These are phyloP conservation scores for Polyrhizophydium stewartii DNA, from an alignment of 371 early-diverging fungal species.

Conservation along the genomic window DNA sequence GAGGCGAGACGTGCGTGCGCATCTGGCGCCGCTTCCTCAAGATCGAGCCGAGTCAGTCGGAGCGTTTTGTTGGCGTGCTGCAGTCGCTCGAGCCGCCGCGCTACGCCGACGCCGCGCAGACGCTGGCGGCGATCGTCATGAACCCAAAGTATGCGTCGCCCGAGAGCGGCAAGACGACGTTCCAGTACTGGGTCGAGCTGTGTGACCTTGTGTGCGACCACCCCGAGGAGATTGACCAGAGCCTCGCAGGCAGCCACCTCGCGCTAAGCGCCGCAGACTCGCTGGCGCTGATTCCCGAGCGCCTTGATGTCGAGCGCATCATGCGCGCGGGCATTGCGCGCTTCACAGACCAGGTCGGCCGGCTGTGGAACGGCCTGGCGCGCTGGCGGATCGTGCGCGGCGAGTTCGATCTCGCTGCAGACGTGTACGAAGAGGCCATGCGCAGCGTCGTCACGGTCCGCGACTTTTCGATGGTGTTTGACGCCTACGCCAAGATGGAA, in stretches of 20 bases:
- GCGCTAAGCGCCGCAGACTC: neutral
- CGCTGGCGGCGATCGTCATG: slow-evolving; percentile 69
- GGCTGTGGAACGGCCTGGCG: slow-evolving; percentile 84
- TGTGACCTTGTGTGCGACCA: slow-evolving; percentile 79
- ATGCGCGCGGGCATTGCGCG: slow-evolving; percentile 84
- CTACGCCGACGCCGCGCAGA: slow-evolving; percentile 83
- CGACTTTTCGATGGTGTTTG: slow-evolving; percentile 94
- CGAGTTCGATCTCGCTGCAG: slow-evolving; percentile 79
- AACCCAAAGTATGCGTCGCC: slow-evolving; percentile 62
- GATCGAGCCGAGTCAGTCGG: slow-evolving; percentile 52
- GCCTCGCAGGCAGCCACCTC: slow-evolving; percentile 3
- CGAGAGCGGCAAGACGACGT: slow-evolving; percentile 66
- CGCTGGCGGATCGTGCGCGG: slow-evolving; percentile 74
- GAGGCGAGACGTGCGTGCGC: slow-evolving; percentile 79
- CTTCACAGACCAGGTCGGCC: slow-evolving; percentile 82
- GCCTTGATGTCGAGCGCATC: slow-evolving; percentile 71
- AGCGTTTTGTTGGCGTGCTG: slow-evolving; percentile 71
- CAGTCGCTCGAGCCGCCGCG: slow-evolving; percentile 54
- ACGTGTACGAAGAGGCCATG: slow-evolving; percentile 92
- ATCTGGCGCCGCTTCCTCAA: slow-evolving; percentile 80
- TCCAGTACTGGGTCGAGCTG: slow-evolving; percentile 84
- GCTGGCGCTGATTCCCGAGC: slow-evolving; percentile 20
- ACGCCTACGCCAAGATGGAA: slow-evolving; percentile 90
- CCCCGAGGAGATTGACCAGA: slow-evolving; percentile 37
- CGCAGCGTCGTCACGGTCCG: slow-evolving; percentile 79